These are phyloP conservation scores for Globisporangium middletonii DNA, from an alignment of 352 stramenopile genomes.

Conservation along the genomic window DNA sequence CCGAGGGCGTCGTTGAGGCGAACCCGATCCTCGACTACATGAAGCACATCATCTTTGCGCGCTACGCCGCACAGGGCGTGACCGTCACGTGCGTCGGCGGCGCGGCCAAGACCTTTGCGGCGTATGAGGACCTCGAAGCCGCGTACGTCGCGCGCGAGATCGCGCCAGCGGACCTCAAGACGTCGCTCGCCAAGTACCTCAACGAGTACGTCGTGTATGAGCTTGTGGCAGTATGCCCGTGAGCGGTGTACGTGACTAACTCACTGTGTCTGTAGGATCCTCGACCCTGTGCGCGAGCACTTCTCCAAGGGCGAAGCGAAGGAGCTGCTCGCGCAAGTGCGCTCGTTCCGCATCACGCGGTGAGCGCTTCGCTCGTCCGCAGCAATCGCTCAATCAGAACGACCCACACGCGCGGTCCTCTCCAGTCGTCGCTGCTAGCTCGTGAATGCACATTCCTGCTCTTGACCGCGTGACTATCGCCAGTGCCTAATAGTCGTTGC, in stretches of 20 bases:
- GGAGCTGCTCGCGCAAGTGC: slow-evolving; percentile 94
- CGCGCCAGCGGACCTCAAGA: slow-evolving; percentile 93
- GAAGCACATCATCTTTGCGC: slow-evolving; percentile 95
- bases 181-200: slow-evolving; percentile 84
- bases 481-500: slow-evolving; percentile 7
- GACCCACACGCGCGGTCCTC: too few relatives aligned
- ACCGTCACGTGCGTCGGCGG: slow-evolving; percentile 41
- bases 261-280: slow-evolving; percentile 44
- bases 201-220: slow-evolving; percentile 75
- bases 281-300: slow-evolving; percentile 96
- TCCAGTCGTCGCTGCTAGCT: too few relatives aligned
- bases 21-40: slow-evolving; percentile 98
- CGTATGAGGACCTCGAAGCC: slow-evolving; percentile 87
- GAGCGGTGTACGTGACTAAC: slow-evolving; percentile 10
- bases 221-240: not conserved
- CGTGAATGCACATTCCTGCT: not conserved
- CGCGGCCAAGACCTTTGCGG: slow-evolving; percentile 78
- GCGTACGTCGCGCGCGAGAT: slow-evolving; percentile 90
- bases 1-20: slow-evolving; percentile 74
- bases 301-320: slow-evolving; percentile 94
- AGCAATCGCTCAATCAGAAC: not conserved
- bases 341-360: slow-evolving; percentile 94
- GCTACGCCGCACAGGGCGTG: slow-evolving; percentile 47
- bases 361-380: slow-evolving; percentile 28
- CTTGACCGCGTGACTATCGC: too few relatives aligned